A percentile compares a stretch with the other conserved stretches of the same genome.
Conservation (phyloP, 2,329 filamentous ascomycete genomes). For the Lachnellula arida region DNA sequence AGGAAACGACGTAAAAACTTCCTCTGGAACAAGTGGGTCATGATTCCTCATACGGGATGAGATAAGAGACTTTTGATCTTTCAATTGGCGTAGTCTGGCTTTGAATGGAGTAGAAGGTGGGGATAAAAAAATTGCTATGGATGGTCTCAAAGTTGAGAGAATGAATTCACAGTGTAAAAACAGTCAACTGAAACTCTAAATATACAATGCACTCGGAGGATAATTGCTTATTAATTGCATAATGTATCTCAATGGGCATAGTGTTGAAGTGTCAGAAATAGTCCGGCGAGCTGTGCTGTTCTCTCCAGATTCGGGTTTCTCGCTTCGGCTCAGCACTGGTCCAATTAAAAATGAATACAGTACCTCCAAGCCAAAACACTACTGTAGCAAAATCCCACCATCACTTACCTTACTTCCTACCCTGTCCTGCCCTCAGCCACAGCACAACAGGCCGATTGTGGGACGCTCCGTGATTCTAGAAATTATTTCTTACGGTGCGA, state of each 20-base stretch:
- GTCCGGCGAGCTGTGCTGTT: neutral
- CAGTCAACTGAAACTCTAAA: too few species aligned
- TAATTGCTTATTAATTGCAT: too few species aligned
- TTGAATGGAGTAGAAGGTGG: too few species aligned
- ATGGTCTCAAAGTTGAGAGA: too few species aligned
- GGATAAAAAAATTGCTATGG: too few species aligned
- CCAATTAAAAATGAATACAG: neutral
- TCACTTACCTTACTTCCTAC: too few species aligned
- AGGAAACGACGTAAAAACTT: neutral
- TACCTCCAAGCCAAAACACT: neutral
- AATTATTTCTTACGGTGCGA: neutral
- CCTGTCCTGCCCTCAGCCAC: too few species aligned
- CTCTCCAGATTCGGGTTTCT: neutral
- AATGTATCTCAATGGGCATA: neutral
- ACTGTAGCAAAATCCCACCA: neutral
- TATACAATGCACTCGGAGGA: too few species aligned
- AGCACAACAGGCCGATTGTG: too few species aligned
- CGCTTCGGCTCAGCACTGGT: neutral
- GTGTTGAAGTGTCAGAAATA: neutral
- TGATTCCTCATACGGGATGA: neutral
- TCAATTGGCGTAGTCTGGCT: too few species aligned
- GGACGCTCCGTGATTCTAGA: too few species aligned
- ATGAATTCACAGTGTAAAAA: too few species aligned
- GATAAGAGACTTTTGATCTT: neutral
- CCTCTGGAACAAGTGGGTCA: neutral